Conservation (phyloP, 495 filamentous ascomycete genomes). For the Xylaria intraflava region DNA sequence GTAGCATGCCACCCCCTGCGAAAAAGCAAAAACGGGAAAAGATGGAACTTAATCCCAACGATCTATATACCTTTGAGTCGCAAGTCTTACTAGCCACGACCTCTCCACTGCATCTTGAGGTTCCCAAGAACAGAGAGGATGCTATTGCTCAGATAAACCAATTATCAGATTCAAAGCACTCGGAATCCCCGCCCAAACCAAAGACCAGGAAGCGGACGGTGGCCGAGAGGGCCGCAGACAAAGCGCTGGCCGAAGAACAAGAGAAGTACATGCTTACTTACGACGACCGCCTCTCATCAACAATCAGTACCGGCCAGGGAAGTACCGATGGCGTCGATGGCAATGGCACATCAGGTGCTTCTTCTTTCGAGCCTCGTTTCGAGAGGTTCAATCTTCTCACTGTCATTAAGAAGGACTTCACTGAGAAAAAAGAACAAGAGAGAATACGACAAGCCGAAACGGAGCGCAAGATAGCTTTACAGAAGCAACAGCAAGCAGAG, state of each 20-base stretch:
- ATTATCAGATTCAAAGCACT: slow-evolving; percentile 68
- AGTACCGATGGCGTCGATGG: slow-evolving; percentile 57
- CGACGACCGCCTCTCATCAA: slow-evolving; percentile 72
- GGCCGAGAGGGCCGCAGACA: slow-evolving; percentile 88
- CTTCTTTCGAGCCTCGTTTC: slow-evolving; percentile 77
- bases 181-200: slow-evolving; percentile 66
- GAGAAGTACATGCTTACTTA: slow-evolving; percentile 89
- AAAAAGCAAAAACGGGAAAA: slow-evolving; percentile 63
- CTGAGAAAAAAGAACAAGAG: slow-evolving; percentile 62
- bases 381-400: slow-evolving; percentile 85
- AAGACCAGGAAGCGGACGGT: slow-evolving; percentile 90
- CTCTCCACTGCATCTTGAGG: slow-evolving; percentile 67
- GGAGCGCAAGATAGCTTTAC: slow-evolving; percentile 52
- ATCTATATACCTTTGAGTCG: slow-evolving; percentile 67
- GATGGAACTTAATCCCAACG: slow-evolving; percentile 66
- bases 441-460: slow-evolving; percentile 57
- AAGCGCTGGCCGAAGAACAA: slow-evolving; percentile 79
- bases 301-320: slow-evolving; percentile 48
- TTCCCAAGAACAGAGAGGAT: slow-evolving; percentile 60
- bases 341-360: slow-evolving; percentile 64
- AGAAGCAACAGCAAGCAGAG: slow-evolving; percentile 37
- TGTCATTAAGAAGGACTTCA: slow-evolving; percentile 70
- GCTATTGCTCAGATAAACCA: slow-evolving; percentile 60
- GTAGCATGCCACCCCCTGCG: slow-evolving; percentile 49
- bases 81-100: slow-evolving; percentile 64